Evolutionary conservation across 345 rosid genomes (phyloP).

Genomic region (Gossypium stocksii): DNA sequence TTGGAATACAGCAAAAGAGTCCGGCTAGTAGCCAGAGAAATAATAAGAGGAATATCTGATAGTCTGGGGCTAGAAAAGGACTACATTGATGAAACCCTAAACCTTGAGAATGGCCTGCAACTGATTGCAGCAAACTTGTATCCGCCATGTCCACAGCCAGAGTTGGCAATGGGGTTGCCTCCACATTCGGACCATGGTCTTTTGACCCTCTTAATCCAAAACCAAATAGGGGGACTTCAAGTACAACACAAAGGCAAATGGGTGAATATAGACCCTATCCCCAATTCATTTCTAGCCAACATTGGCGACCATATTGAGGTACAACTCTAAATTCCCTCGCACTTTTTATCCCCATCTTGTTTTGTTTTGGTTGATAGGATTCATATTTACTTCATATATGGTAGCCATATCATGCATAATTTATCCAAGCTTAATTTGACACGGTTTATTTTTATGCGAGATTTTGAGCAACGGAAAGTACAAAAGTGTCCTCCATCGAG

Average conservation of each 20-base stretch:
- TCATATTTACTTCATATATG: too few species aligned
- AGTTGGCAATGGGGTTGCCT: slow-evolving; percentile 48
- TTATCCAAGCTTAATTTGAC: too few species aligned
- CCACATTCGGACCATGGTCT: slow-evolving; percentile 60
- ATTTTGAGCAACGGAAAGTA: slow-evolving; percentile 57
- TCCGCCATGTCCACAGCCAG: slow-evolving; percentile 54
- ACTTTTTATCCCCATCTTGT: neutral
- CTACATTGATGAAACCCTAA: slow-evolving; percentile 21
- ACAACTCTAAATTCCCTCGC: too few species aligned
- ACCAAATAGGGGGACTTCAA: slow-evolving; percentile 47
- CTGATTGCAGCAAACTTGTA: slow-evolving; percentile 32
- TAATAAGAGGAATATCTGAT: slow-evolving; percentile 44
- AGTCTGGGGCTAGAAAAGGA: slow-evolving; percentile 27
- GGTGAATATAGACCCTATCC: slow-evolving; percentile 31
- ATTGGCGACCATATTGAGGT: slow-evolving; percentile 56
- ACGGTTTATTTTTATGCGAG: slow-evolving; percentile 14
- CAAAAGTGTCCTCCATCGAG: slow-evolving; percentile 49
- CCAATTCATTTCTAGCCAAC: slow-evolving; percentile 3
- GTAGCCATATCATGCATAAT: too few species aligned
- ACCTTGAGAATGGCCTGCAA: slow-evolving; percentile 30
- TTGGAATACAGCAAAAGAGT: neutral
- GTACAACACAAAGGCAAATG: slow-evolving; percentile 42
- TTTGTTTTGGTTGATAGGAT: neutral
- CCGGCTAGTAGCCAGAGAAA: slow-evolving; percentile 8
- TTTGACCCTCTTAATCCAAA: slow-evolving; percentile 38